Base-by-base conservation (phyloP, 148 eudicot genomes). In the Polygonum aviculare region DNA sequence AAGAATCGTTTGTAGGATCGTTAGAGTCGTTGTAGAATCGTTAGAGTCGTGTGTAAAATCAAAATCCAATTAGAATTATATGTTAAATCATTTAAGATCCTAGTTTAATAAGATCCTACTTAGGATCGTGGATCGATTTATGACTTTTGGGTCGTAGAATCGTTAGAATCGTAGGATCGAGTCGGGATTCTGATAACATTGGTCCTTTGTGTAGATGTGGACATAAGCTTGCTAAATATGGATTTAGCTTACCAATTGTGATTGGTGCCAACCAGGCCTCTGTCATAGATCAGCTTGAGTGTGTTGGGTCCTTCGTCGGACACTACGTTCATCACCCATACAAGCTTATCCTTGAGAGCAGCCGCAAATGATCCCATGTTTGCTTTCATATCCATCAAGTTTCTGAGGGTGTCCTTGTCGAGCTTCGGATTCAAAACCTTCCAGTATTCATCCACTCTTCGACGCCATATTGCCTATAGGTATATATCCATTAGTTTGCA, bases 311-410 rank as follows among this genome's bases (percentile, higher is more conserved):
- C 87, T 48, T 85, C 85, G 44, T 85, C 85, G 7, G 85, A 75
- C 7, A 82, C 84, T 22, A 83, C 80, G 47, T 83, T 85, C 88
- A 85, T 85, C 22, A 85, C 88, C 88, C 88, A 85, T 52, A 85
- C 84, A 12, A 78, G 84, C 52, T 81, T 83, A 75, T 79, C 82
- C 48, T 80, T 81, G 33, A 85, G 76, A 77, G 86, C 84, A 45
- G 88, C 88, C 7, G 88, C 84, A 60, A 83, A 85, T 45, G 84
- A 81, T 35, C 88, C 88, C 85, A 85, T 77, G 82, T 81, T 77
- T 22, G 88, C 83, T 57, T 83, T 85, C 88, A 85, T 85, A 65
- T 85, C 88, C 88, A 85, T 83, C 71, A 85, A 10, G 77, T 85
- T 85, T 52, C 88, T 75, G 38, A 83, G 40, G 18, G 88, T 80